Percentiles rank a stretch among this genome's conserved stretches.
Conservation (phyloP, 768 basidiomycete species). For the Coprinellus micaceus region DNA sequence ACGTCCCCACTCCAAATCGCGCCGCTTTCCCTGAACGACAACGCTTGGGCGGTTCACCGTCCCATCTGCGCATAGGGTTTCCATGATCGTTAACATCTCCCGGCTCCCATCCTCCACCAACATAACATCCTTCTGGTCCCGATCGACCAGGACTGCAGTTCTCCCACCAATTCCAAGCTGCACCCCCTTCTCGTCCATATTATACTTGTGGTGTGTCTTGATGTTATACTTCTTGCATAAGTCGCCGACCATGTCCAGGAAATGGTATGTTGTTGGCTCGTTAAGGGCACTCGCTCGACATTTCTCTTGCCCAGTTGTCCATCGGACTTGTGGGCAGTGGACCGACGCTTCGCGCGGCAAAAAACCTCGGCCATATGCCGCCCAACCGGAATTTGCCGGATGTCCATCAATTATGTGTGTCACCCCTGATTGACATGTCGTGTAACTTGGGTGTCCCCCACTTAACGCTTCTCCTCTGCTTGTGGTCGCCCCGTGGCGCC, state of each 20-base stretch:
- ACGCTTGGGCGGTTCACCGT: slow-evolving; percentile 31
- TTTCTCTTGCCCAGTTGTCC: too few relatives aligned
- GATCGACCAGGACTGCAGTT: slow-evolving; percentile 18
- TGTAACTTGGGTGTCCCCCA: too few relatives aligned
- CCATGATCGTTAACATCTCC: slow-evolving; percentile 45
- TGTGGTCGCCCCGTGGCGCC: too few relatives aligned
- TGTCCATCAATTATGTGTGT: too few relatives aligned
- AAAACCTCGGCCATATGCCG: too few relatives aligned
- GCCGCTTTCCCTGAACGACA: slow-evolving; percentile 31
- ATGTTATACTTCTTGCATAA: slow-evolving; percentile 8
- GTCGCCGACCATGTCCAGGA: too few relatives aligned
- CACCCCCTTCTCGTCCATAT: slow-evolving; percentile 23
- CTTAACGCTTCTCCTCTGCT: too few relatives aligned
- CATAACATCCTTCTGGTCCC: slow-evolving; percentile 24
- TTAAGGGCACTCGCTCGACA: not conserved
- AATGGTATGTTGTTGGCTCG: too few relatives aligned
- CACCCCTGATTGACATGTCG: too few relatives aligned
- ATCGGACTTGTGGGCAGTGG: too few relatives aligned
- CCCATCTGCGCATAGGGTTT: slow-evolving; percentile 42
- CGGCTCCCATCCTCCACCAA: slow-evolving; percentile 32
- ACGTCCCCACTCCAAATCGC: slow-evolving; percentile 20
- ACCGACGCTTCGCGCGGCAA: too few relatives aligned
- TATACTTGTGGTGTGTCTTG: slow-evolving; percentile 16
- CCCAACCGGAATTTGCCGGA: too few relatives aligned
- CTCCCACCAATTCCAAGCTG: slow-evolving; percentile 11